Evolutionary conservation across 176 grass and related monocot species (phyloP), one percentile per base, ranked within the genome.

Genomic region (Musa troglodytarum): DNA sequence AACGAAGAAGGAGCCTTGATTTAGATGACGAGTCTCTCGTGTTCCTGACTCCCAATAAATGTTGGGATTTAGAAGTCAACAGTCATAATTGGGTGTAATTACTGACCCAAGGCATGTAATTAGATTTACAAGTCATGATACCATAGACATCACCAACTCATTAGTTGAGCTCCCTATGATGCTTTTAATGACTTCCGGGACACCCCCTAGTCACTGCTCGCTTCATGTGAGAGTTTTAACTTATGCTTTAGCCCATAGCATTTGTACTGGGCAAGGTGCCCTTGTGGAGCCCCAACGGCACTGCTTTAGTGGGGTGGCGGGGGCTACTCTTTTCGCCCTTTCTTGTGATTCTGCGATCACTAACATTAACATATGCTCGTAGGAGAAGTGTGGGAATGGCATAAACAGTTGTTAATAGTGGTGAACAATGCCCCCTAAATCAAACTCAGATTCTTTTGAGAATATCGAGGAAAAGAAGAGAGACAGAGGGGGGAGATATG

Each of bases 291-390:
- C 26, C 26, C 26, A 28, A 28, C 26, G 2, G 26, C 26, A 28
- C 26, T 28, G 0, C 26, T 8, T 43, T 52, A 49, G 15, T 34
- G 29, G n/a, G 59, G 17, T 1, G 56, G 57, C 1, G 15, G 6
- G 17, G 57, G 13, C 13, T 1, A 17, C 57, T 21, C 15, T 61
- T 3, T 43, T 43, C 34, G 1, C n/a, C 9, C 62, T 64, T 64
- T 64, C 62, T 64, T 64, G 61, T 64, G 62, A 64, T 64, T 64
- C 62, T 64, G 62, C 2, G 62, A 64, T 64, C 21, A 23, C 22
- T 64, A n/a, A 23, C 61, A 63, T 63, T 43, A 11, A 11, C 20
- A 22, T 21, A 63, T 24, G 61, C 61, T 9, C 14, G 34, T 43
- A 43, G 34, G 28, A 16, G 10, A 59, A 15, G 11, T 14, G 17